These are phyloP conservation scores for Parasitella parasitica DNA, from an alignment of 371 early-diverging fungal genomes.

Conservation along the genomic window DNA sequence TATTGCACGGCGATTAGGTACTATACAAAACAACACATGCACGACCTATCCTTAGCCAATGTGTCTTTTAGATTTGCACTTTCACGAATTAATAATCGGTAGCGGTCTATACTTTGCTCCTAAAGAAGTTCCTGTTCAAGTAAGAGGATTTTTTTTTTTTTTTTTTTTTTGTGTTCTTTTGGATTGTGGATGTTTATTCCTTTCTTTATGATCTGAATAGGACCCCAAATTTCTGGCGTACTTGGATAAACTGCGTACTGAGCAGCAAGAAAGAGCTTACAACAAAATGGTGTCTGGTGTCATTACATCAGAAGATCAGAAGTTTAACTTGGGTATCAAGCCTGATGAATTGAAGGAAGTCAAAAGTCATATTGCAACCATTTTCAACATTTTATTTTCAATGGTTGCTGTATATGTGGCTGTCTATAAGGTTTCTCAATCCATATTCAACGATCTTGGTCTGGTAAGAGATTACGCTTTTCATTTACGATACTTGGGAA, in stretches of 20 bases:
- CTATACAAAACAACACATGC: no score
- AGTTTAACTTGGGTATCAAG: constrained; percentile 27
- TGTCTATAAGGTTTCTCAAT: constrained; percentile 52
- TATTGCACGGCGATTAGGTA: constrained; percentile 1
- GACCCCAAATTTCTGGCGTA: constrained; percentile 35
- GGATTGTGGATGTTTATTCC: neutral
- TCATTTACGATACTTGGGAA: neutral
- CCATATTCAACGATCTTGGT: constrained; percentile 57
- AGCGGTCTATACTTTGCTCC: constrained; percentile 32
- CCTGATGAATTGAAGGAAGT: constrained; percentile 52
- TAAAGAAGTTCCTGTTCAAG: constrained; percentile 24
- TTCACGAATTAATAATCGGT: constrained; percentile 39
- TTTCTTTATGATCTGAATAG: constrained; percentile 11
- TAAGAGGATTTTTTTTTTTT: no score
- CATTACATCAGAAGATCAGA: constrained; percentile 33
- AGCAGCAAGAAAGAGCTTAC: constrained; percentile 36
- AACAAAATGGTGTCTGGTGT: constrained; percentile 32
- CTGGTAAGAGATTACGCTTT: constrained; percentile 40
- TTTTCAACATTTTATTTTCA: constrained; percentile 65
- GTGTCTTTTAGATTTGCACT: constrained; percentile 10
- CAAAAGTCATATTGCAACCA: constrained; percentile 51
- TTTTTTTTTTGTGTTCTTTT: no score
- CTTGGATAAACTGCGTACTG: constrained; percentile 28
- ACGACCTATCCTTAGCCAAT: no score
- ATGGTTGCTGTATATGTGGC: constrained; percentile 66